Conservation (phyloP, 2,329 filamentous ascomycete genomes). For the Pyricularia grisea region DNA sequence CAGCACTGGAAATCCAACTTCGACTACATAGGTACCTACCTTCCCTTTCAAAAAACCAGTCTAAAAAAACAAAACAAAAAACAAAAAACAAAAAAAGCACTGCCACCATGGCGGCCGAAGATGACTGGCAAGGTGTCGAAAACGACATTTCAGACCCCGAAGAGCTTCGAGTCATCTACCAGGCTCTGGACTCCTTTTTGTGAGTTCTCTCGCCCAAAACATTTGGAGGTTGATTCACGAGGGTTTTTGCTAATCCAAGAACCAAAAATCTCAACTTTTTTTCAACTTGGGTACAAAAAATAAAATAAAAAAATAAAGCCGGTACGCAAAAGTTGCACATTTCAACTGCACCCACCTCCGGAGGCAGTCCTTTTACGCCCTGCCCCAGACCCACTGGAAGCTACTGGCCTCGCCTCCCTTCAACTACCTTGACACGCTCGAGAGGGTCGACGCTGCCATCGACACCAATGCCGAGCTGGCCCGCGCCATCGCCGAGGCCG, state of each 20-base stretch:
- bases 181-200: conserved; percentile 82
- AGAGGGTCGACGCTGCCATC: conserved; percentile 76
- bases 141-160: conserved; percentile 65
- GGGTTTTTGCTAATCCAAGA: background rate
- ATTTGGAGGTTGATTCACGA: conserved; percentile 4
- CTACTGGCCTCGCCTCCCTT: conserved; percentile 76
- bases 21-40: no score
- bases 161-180: conserved; percentile 71
- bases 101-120: conserved; percentile 18
- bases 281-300: background rate
- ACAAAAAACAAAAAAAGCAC: background rate
- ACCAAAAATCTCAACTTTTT: background rate
- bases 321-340: conserved; percentile 78
- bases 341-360: conserved; percentile 86
- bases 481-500: conserved; percentile 63
- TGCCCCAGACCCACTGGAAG: conserved; percentile 76
- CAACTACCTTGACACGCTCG: conserved; percentile 69
- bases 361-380: conserved; percentile 84
- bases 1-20: background rate
- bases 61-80: background rate
- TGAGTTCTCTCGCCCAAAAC: conserved; percentile 36
- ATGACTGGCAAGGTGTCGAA: conserved; percentile 51
- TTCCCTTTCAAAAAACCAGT: no score
- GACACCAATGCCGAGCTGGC: conserved; percentile 80
- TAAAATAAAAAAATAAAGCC: conserved; percentile 35